These are phyloP conservation scores for Euphorbia peplus DNA, from an alignment of 345 rosid species.

Conservation along the genomic window DNA sequence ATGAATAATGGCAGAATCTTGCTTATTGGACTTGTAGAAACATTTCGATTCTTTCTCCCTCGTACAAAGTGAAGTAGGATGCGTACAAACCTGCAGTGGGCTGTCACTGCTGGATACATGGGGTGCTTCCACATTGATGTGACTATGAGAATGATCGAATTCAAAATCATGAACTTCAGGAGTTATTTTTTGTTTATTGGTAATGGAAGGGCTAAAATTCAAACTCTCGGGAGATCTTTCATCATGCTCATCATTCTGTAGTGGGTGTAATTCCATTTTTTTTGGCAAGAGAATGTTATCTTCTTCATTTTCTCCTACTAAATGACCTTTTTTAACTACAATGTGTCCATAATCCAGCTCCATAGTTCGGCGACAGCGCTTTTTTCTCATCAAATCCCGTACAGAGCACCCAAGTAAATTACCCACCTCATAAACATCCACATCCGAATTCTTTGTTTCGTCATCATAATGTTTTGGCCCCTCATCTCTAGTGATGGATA, in stretches of 20 bases:
- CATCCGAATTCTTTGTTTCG: constrained; percentile 28
- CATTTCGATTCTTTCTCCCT: constrained; percentile 12
- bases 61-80: constrained; percentile 9
- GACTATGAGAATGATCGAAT: constrained; percentile 10
- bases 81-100: constrained; percentile 7
- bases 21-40: constrained; percentile 22
- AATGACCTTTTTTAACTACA: constrained; percentile 32
- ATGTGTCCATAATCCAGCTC: constrained; percentile 35
- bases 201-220: constrained; percentile 5
- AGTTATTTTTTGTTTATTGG: constrained; percentile 9
- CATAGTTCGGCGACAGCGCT: constrained; percentile 46
- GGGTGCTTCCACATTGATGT: constrained; percentile 1
- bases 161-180: constrained; percentile 5
- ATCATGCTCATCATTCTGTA: constrained; percentile 22
- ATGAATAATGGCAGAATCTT: constrained; percentile 31
- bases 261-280: constrained; percentile 27
- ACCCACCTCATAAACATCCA: constrained; percentile 30
- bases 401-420: constrained; percentile 50
- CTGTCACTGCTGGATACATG: constrained; percentile 2
- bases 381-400: constrained; percentile 87
- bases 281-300: constrained; percentile 20
- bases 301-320: constrained; percentile 26
- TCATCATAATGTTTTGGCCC: constrained; percentile 27
- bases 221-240: constrained; percentile 10
- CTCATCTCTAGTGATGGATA: constrained; percentile 25